Conservation (phyloP, 2,329 filamentous ascomycete species). For the Dactylellina parvicollis region DNA sequence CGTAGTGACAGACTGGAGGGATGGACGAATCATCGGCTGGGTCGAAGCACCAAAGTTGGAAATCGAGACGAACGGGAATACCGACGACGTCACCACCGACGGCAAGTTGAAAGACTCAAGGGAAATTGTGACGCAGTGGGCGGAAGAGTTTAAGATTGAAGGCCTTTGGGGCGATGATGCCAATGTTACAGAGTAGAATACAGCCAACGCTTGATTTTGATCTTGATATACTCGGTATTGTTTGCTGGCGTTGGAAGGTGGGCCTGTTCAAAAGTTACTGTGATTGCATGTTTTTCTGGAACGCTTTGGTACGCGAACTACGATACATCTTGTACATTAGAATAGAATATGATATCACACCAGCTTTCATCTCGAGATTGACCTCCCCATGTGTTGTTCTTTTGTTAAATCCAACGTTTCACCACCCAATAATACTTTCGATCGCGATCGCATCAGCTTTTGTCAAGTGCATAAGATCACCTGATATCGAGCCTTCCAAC, state of each 20-base stretch:
- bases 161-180: constrained; percentile 74
- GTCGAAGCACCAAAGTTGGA: constrained; percentile 76
- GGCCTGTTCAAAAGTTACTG: constrained; percentile 28
- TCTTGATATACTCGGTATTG: constrained; percentile 23
- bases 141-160: constrained; percentile 92
- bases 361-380: not conserved
- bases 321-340: constrained; percentile 44
- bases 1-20: constrained; percentile 95
- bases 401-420: not conserved
- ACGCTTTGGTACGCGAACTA: constrained; percentile 14
- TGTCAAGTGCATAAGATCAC: constrained; percentile 56
- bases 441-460: constrained; percentile 55
- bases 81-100: constrained; percentile 62
- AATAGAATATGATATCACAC: constrained; percentile 29
- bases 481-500: constrained; percentile 44
- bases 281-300: constrained; percentile 18
- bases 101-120: constrained; percentile 74
- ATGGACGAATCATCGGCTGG: constrained; percentile 94
- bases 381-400: constrained; percentile 8
- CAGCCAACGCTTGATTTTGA: not conserved
- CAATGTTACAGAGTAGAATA: constrained; percentile 21
- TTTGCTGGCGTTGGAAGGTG: constrained; percentile 42
- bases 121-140: constrained; percentile 90
- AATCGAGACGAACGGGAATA: constrained; percentile 64
- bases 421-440: not conserved